A percentile compares a stretch with the other conserved stretches of the same genome.
phyloP scores from a whole-genome alignment of 768 basidiomycete species.

The Cubamyces lactineus region DNA sequence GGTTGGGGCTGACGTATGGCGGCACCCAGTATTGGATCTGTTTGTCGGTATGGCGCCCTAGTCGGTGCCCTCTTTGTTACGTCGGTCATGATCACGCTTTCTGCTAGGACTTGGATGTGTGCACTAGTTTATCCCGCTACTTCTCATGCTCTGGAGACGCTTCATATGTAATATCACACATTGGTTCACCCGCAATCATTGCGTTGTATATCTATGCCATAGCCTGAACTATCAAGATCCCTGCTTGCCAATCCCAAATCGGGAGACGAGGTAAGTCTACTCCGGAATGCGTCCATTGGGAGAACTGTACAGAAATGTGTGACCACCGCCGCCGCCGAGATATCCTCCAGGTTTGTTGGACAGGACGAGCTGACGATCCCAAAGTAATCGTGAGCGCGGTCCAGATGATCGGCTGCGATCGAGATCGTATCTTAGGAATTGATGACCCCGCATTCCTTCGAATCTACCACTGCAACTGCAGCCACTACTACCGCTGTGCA shows the following conservation, averaged over 20 bases:
- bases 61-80: neutral
- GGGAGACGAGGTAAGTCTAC: too few species aligned
- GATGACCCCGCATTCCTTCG: too few species aligned
- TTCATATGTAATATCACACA: conserved; percentile 13
- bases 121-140: conserved; percentile 13
- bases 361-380: too few species aligned
- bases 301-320: too few species aligned
- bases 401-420: neutral
- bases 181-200: conserved; percentile 3
- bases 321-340: neutral
- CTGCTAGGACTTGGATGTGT: conserved; percentile 8
- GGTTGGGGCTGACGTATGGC: conserved; percentile 57
- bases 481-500: too few species aligned
- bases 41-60: neutral
- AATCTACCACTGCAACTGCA: too few species aligned
- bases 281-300: too few species aligned
- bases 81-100: conserved; percentile 6
- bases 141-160: conserved; percentile 9
- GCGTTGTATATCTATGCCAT: conserved; percentile 8
- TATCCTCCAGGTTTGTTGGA: too few species aligned
- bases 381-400: neutral
- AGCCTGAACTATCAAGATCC: neutral
- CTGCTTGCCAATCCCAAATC: too few species aligned
- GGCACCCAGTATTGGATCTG: too few species aligned
- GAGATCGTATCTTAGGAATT: neutral